Conservation (phyloP, 208 protist genomes). For the Leishmania arabica region DNA sequence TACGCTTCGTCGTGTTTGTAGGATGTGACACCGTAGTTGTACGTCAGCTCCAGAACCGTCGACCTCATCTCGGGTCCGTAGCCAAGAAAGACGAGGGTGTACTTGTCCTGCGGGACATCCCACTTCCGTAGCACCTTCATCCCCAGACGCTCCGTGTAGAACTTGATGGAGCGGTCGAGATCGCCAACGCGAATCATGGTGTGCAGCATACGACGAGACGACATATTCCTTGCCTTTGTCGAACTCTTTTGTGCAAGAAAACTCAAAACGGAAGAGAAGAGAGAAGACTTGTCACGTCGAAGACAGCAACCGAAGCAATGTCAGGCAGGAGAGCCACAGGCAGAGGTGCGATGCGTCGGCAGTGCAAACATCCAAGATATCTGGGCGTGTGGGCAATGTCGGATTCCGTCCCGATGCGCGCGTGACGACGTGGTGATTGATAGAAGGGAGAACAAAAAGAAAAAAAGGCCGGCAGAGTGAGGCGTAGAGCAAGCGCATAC, state of each 20-base stretch:
- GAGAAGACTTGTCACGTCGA: background rate
- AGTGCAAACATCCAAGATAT: no score
- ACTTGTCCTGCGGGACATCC: constrained; percentile 78
- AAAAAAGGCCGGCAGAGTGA: background rate
- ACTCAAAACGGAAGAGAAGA: background rate
- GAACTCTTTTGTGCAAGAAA: background rate
- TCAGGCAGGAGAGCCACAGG: background rate
- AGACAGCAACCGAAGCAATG: background rate
- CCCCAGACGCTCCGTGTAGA: constrained; percentile 78
- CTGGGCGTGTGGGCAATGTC: background rate
- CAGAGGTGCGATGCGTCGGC: no score
- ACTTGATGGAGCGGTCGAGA: constrained; percentile 80
- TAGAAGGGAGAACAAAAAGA: background rate
- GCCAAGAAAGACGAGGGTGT: constrained; percentile 83
- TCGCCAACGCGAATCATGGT: constrained; percentile 90
- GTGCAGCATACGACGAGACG: constrained; percentile 64
- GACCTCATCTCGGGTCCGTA: constrained; percentile 67
- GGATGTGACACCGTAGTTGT: constrained; percentile 78
- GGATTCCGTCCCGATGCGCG: background rate
- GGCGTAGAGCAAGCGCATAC: background rate
- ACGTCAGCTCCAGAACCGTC: constrained; percentile 85
- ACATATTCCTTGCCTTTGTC: constrained; percentile 13
- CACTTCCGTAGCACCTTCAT: constrained; percentile 84
- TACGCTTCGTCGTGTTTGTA: constrained; percentile 81
- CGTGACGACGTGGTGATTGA: background rate